These are phyloP conservation scores for Thalia dealbata DNA, from an alignment of 176 grass and related monocot genomes.

Conservation along the genomic window DNA sequence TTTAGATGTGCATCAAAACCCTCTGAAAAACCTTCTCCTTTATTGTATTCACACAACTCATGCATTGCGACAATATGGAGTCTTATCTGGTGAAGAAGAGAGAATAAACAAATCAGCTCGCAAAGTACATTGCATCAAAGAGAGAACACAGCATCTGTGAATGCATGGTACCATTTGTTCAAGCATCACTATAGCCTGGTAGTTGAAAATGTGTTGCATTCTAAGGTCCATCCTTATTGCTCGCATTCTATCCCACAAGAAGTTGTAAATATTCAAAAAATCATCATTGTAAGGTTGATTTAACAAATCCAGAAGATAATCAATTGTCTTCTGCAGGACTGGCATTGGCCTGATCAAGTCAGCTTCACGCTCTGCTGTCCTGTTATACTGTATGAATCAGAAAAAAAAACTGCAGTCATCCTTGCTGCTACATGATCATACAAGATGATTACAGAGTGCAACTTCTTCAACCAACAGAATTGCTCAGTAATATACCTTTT, in stretches of 20 bases:
- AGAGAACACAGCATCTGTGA: neutral
- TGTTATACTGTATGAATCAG: conserved; percentile 78
- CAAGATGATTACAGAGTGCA: conserved; percentile 42
- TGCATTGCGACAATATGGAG: conserved; percentile 94
- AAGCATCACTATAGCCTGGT: conserved; percentile 76
- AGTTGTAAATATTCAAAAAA: conserved; percentile 89
- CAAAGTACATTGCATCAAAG: neutral
- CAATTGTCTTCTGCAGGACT: conserved; percentile 77
- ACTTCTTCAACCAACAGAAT: conserved; percentile 13
- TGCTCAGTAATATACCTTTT: conserved; percentile 52
- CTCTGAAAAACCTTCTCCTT: conserved; percentile 90
- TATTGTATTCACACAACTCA: conserved; percentile 80
- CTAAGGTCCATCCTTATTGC: conserved; percentile 96
- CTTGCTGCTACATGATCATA: conserved; percentile 31
- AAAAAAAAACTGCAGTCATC: conserved; percentile 40
- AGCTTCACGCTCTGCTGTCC: conserved; percentile 79
- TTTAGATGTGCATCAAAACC: conserved; percentile 97
- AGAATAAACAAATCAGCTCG: neutral
- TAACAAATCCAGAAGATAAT: conserved; percentile 81
- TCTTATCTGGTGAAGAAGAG: conserved; percentile 58
- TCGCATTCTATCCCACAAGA: conserved; percentile 98
- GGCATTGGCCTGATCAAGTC: conserved; percentile 89
- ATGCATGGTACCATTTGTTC: conserved; percentile 71
- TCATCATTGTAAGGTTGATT: conserved; percentile 61
- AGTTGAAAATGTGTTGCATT: conserved; percentile 93